Percentiles rank a stretch among this genome's conserved stretches.
These are phyloP conservation scores for Lachancea waltii DNA, from an alignment of 805 yeast genomes.

Conservation along the genomic window DNA sequence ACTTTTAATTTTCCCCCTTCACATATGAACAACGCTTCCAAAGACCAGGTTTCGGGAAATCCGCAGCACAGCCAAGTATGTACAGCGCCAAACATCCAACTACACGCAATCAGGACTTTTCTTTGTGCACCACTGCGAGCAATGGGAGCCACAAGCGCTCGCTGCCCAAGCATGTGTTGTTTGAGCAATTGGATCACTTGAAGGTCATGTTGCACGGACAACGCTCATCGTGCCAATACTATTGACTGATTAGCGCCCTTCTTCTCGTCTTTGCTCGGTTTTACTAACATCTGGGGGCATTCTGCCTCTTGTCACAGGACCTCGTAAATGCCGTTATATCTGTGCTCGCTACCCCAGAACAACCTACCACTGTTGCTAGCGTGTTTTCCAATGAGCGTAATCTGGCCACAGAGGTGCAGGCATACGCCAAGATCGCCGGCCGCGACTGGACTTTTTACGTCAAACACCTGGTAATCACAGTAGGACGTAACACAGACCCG, in stretches of 20 bases:
- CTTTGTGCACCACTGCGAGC: not conserved
- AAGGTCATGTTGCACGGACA: too few species aligned
- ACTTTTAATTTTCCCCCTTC: too few species aligned
- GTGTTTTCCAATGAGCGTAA: conserved; percentile 68
- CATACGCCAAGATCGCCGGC: conserved; percentile 95
- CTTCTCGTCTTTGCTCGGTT: not conserved
- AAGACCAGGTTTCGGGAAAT: conserved; percentile 6
- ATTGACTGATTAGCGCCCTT: not conserved
- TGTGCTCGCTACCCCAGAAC: conserved; percentile 62
- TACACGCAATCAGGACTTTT: not conserved
- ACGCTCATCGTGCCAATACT: too few species aligned
- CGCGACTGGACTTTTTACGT: conserved; percentile 91
- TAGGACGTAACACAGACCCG: conserved; percentile 75
- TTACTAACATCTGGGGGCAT: not conserved
- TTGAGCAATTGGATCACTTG: too few species aligned
- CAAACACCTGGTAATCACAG: conserved; percentile 61
- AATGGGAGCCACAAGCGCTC: not conserved
- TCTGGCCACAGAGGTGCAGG: conserved; percentile 73
- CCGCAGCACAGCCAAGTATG: conserved; percentile 12
- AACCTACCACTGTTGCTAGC: conserved; percentile 66
- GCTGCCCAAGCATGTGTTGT: not conserved
- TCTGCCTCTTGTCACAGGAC: conserved; percentile 5
- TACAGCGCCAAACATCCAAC: not conserved
- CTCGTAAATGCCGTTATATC: conserved; percentile 70
- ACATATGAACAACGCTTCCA: conserved; percentile 5